Evolutionary conservation across 2,329 filamentous ascomycete genomes (phyloP), one percentile per base, ranked within the genome.

Genomic region (Fusarium continuum): DNA sequence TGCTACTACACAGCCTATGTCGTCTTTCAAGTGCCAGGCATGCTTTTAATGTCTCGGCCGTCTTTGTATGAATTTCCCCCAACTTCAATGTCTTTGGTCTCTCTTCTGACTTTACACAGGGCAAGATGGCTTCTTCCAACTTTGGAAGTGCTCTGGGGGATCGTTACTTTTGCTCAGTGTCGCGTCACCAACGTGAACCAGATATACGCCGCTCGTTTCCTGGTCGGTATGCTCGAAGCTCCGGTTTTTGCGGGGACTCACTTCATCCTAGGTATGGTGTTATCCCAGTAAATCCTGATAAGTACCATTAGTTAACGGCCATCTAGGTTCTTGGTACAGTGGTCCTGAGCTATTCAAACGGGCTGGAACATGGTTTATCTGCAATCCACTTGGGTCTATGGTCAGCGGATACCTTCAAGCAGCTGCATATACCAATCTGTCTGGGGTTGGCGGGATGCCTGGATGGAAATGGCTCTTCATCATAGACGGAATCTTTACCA

Each of bases 361-460:
- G 4, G 50, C 50, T 13, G 55, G 55, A 34, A 50, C 44, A 1
- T 59, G 55, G 55, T 59, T 55, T 28, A 17, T 59, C 32, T 55
- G 50, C n/a, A 48, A 55, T 17, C 50, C 50, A 4, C 44, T 69
- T 10, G 72, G 65, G 1, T 64, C 66, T 52, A 66, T 66, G 63
- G 53, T 66, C 19, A 55, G 55, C 20, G 56, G 68, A 2, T 74
- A 75, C 17, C 65, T 75, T 0, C 73, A 75, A 51, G 70, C 72
- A 2, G 73, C 72, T 1, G 81, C 81, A 0, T 84, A 84, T 20
- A 59, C 20, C 1, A 61, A 61, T 25, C 46, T 67, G 2, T 52
- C 53, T 3, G 81, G 81, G 0, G 74, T 80, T 1, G 70, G 67
- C 4, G 82, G 82, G 1, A 76, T 81, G 72, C 70, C 79, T 0